Conservation (phyloP, 108 stramenopile genomes). For the Chaetoceros tenuissimus region DNA sequence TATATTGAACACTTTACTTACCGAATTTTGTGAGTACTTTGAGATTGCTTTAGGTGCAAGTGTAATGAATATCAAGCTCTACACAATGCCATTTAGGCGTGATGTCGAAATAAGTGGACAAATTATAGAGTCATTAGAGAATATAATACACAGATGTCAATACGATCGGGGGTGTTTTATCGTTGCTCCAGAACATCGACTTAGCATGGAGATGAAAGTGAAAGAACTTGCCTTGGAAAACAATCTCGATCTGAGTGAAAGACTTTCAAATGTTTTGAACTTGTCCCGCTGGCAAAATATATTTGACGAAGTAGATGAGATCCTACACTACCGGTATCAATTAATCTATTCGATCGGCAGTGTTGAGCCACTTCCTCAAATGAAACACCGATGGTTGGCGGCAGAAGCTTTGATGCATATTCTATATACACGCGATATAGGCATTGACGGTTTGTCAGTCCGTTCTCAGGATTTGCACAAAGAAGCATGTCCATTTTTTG, state of each 20-base stretch:
- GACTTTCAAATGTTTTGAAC: too few relatives aligned
- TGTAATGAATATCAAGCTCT: slow-evolving; percentile 16
- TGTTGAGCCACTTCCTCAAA: slow-evolving; percentile 12
- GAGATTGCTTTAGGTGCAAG: slow-evolving; percentile 26
- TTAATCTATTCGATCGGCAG: slow-evolving; percentile 41
- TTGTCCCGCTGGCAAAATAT: too few relatives aligned
- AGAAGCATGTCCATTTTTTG: too few relatives aligned
- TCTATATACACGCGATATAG: too few relatives aligned
- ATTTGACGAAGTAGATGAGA: slow-evolving; percentile 47
- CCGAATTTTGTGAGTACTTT: slow-evolving; percentile 24
- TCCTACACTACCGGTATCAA: slow-evolving; percentile 35
- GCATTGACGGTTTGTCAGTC: too few relatives aligned
- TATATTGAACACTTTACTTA: slow-evolving; percentile 29
- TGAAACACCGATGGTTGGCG: slow-evolving; percentile 17
- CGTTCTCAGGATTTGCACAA: too few relatives aligned
- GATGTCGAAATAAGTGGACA: slow-evolving; percentile 25
- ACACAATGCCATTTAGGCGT: slow-evolving; percentile 32
- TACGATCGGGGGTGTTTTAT: slow-evolving; percentile 23
- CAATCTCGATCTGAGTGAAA: too few relatives aligned
- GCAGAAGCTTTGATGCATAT: too few relatives aligned
- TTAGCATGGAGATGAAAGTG: slow-evolving; percentile 37
- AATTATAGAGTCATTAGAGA: slow-evolving; percentile 11
- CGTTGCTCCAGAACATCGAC: slow-evolving; percentile 46
- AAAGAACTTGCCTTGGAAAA: slow-evolving; percentile 41
- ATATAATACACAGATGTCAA: slow-evolving; percentile 21